A percentile compares a stretch with the other conserved stretches of the same genome.
phyloP scores from a whole-genome alignment of 1,139 yeast species.

The Blastobotrys buckinghamii region DNA sequence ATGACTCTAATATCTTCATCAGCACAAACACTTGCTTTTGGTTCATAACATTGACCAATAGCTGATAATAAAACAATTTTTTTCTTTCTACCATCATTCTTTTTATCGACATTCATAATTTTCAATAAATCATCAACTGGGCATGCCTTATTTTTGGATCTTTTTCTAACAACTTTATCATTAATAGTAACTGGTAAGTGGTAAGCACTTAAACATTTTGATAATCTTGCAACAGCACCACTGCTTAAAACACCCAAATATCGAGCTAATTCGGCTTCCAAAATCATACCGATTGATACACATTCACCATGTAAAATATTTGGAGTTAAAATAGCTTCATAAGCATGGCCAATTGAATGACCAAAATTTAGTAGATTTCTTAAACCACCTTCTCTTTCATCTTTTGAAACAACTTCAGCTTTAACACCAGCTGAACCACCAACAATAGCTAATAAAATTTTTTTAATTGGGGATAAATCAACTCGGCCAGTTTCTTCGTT shows the following conservation, averaged over 20 bases:
- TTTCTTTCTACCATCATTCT: slow-evolving; percentile 88
- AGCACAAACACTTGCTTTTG: slow-evolving; percentile 75
- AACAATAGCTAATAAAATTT: slow-evolving; percentile 73
- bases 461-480: slow-evolving; percentile 60
- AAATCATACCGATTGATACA: slow-evolving; percentile 89
- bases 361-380: slow-evolving; percentile 93
- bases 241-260: slow-evolving; percentile 85
- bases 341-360: slow-evolving; percentile 97
- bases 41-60: slow-evolving; percentile 86
- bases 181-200: slow-evolving; percentile 76
- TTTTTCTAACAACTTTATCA: slow-evolving; percentile 64
- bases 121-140: slow-evolving; percentile 66
- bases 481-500: slow-evolving; percentile 37
- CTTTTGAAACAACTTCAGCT: slow-evolving; percentile 89
- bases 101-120: slow-evolving; percentile 94
- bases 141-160: slow-evolving; percentile 63
- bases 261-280: slow-evolving; percentile 91
- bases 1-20: slow-evolving; percentile 78
- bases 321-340: slow-evolving; percentile 93
- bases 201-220: slow-evolving; percentile 78
- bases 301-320: slow-evolving; percentile 97
- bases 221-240: slow-evolving; percentile 86
- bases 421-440: slow-evolving; percentile 83
- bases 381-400: slow-evolving; percentile 93
- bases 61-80: slow-evolving; percentile 76